Base-by-base conservation (phyloP, 2,329 filamentous ascomycete genomes). In the Moelleriella libera region DNA sequence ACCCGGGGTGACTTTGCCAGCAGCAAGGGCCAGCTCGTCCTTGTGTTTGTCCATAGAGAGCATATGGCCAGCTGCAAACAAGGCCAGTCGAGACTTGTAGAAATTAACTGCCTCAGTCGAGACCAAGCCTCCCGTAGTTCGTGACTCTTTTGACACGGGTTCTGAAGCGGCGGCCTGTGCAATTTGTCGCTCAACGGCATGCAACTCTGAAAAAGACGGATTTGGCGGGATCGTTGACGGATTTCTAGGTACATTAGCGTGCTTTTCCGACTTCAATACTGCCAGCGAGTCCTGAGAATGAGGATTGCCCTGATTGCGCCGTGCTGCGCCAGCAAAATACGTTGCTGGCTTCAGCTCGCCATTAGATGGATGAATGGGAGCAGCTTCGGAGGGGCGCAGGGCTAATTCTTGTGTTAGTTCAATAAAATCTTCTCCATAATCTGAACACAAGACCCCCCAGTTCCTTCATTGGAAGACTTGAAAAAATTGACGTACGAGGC, bases 1-100 rank as follows among this genome's bases (percentile, higher is more conserved):
- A 8, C 83, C 86, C 0, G 88, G 88, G 0, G 86, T 90, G 48
- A 80, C 70, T 41, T 70, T 70, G 49, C 70, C 67, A 39, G 64
- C 73, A 14, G 71, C 68, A 47, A 72, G 63, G 45, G 70, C 65
- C 37, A 77, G 59, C 42, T 74, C 70, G 47, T 78, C 74, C 47
- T 75, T 74, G 57, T 76, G 71, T 46, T 65, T 58, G 44, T 57
- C 54, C 58, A 64, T 63, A 46, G 53, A 57, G 43, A 59, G 57
- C 37, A 60, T 50, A 52, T 60, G 61, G 43, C 59, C 57, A 14
- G 60, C 57, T 39, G 63, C 58, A 42, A 64, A 59, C 61, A 70
- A 67, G 50, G 65, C 58, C 28, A 67, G 54, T 48, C 67, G 64
- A 10, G 60, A 57, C 39, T 68, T 61, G 55, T 70, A 6, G 44